Evolutionary conservation across 371 early-diverging fungal species (phyloP), one percentile per base, ranked within the genome.

Genomic region (Rhizopus stolonifer): DNA sequence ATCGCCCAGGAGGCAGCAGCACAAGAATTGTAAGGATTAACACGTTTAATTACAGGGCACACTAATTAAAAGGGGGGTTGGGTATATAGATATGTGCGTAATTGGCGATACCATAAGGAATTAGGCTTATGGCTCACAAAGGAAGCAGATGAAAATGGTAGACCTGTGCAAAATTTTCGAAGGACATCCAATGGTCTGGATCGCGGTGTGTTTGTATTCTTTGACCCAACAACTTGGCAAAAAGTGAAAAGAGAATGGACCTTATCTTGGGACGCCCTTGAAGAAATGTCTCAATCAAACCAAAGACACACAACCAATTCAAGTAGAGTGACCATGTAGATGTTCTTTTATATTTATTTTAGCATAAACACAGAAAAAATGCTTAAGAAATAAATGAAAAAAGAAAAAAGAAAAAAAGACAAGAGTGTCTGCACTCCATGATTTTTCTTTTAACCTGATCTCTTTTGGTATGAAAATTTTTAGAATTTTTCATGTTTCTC

Each of bases 41-140:
- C n/a, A n/a, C n/a, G n/a, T n/a, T n/a, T n/a, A n/a, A n/a, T n/a
- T n/a, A n/a, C n/a, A n/a, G n/a, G n/a, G 36, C 1, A 14, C 15
- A 5, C 50, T 34, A 14, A 10, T 18, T 38, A 40, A n/a, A n/a
- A n/a, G n/a, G n/a, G n/a, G n/a, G n/a, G n/a, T 39, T 52, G 32
- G 31, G 24, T 44, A 7, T 44, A 0, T 52, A 79, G 79, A 60
- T 84, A 88, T 61, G 81, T 81, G 63, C 87, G 94, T 51, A 84
- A 86, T 61, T 98, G 95, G 94, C 76, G 92, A 52, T 98, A 85
- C 74, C 94, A 94, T 79, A 93, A 89, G 69, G 92, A 92, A 52
- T 68, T 89, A 50, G 80, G 82, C 52, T 61, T 92, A 40, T 95
- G 96, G 96, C 48, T 95, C 56, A 88, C 87, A 52, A 88, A 82